These are phyloP conservation scores for Debaryomyces sp. DNA, from an alignment of 1,139 yeast genomes.

Conservation along the genomic window DNA sequence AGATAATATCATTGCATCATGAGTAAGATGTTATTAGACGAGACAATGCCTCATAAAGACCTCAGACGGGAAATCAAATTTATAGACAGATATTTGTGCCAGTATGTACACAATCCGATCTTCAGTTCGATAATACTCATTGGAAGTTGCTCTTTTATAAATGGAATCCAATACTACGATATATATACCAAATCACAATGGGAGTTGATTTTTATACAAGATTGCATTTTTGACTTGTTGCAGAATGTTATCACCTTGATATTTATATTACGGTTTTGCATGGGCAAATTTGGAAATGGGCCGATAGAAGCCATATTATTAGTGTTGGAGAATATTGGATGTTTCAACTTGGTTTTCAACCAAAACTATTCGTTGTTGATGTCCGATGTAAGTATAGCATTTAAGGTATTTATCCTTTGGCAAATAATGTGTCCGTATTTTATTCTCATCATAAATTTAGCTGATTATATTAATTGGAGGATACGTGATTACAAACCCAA, in stretches of 20 bases:
- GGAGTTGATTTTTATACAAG: conserved; percentile 13
- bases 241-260: conserved; percentile 22
- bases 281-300: conserved; percentile 3
- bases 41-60: background rate
- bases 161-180: conserved; percentile 3
- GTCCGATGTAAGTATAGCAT: conserved; percentile 9
- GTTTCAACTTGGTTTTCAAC: conserved; percentile 15
- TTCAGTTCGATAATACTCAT: conserved; percentile 7
- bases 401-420: conserved; percentile 12
- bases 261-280: conserved; percentile 22
- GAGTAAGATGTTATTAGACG: background rate
- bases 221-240: conserved; percentile 19
- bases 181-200: conserved; percentile 4
- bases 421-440: conserved; percentile 18
- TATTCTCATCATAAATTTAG: conserved; percentile 17
- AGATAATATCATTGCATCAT: background rate
- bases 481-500: background rate
- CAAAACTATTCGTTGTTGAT: conserved; percentile 10
- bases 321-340: conserved; percentile 17
- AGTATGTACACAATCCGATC: conserved; percentile 12
- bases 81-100: conserved; percentile 10
- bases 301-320: conserved; percentile 19
- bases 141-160: conserved; percentile 3
- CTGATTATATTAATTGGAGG: conserved; percentile 11
- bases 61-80: background rate